These are phyloP conservation scores for Aureobasidium sp. DNA, from an alignment of 2,329 filamentous ascomycete genomes.

Conservation along the genomic window DNA sequence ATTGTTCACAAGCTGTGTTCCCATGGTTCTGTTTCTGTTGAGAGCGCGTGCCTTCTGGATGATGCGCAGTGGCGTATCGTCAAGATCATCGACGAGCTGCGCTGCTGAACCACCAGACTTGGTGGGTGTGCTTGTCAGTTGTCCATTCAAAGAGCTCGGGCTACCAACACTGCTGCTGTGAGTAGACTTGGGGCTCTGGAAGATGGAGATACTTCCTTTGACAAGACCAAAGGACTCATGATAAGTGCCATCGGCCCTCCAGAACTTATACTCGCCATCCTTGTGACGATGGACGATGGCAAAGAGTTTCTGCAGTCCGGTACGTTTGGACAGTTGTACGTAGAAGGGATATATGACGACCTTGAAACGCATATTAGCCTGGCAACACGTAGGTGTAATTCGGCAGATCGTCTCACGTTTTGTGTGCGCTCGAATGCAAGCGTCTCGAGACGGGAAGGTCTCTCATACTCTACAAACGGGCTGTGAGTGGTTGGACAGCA, in stretches of 20 bases:
- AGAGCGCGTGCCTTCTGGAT: not conserved
- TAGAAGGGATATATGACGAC: constrained; percentile 1
- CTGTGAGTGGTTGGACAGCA: not conserved
- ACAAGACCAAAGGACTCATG: not conserved
- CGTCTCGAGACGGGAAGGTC: not conserved
- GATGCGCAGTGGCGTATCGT: not conserved
- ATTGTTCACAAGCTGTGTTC: not conserved
- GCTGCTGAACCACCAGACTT: not conserved
- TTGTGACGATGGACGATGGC: not conserved
- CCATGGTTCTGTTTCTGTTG: not conserved
- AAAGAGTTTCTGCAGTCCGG: not conserved
- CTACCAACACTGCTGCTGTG: not conserved
- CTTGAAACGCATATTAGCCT: not conserved
- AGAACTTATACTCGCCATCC: not conserved
- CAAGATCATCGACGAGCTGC: not conserved
- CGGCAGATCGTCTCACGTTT: not conserved
- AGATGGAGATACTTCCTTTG: not conserved
- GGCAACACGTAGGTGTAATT: not conserved
- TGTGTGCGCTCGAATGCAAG: not conserved
- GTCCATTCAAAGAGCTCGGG: not conserved
- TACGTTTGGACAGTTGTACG: not conserved
- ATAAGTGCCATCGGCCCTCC: not conserved
- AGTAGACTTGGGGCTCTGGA: not conserved
- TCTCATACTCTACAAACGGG: constrained; percentile 7
- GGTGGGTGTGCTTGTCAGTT: not conserved